Base-by-base conservation (phyloP, 2,329 filamentous ascomycete species). In the Rhynchosporium secalis region DNA sequence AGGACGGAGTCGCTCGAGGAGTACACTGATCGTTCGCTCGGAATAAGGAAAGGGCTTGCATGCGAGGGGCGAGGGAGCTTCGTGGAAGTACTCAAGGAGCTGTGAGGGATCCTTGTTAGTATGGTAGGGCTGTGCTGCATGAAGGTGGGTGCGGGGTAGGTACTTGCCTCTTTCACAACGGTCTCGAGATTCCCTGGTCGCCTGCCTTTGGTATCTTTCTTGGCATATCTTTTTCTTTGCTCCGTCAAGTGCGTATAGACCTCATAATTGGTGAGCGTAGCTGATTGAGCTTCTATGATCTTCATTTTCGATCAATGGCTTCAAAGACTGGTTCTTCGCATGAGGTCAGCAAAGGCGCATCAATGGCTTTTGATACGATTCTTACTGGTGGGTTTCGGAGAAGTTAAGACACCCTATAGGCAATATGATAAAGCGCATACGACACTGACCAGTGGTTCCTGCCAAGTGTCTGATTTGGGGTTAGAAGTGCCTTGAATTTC, bases 221-320 rank as follows among this genome's bases (percentile, higher is more conserved):
- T 66, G 12, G 59, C 40, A 58, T 67, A 67, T 60, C 62, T 58
- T 38, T 40, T 75, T 57, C 80, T 79, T 70, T 85, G 83, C 52
- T 86, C 81, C 5, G 77, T 76, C 45, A 92, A 76, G 69, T 90
- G 88, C 61, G 82, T 79, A 70, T 86, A 87, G 66, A 92, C 88
- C 78, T 92, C 89, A 67, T 84, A 88, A 75, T 92, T 92, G 73
- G 86, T 85, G 71, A 92, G 79, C 47, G 87, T 81, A 4, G 87
- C 87, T 36, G 85, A 85, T 73, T 91, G 87, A 3, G 88, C 79
- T 71, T 89, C 88, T 69, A 91, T 77, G 71, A 92, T 84, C 82
- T 90, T 88, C 86, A 88, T 72, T 31, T 29, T 60, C 33, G 47
- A 10, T 8, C 28, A 59, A 28, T 15, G 60, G 36, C 7, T 58